These are phyloP conservation scores for Marchantia polymorpha DNA, from an alignment of 225 moss, liverwort and hornwort genomes.

Conservation along the genomic window DNA sequence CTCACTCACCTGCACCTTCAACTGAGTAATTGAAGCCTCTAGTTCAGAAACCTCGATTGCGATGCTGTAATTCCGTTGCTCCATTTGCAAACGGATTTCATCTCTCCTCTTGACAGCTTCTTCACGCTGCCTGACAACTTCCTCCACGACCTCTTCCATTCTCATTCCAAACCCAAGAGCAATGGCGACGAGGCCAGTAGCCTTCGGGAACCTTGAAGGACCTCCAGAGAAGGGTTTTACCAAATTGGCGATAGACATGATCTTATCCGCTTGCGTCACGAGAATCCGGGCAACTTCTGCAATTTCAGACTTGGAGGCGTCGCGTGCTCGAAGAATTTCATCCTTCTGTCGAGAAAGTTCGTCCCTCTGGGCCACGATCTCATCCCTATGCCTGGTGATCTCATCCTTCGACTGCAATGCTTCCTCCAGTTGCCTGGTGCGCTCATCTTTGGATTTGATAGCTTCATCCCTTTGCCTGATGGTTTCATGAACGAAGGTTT, in stretches of 20 bases:
- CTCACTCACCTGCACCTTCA: conserved; percentile 62
- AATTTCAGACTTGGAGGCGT: conserved; percentile 64
- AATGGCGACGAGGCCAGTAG: conserved; percentile 85
- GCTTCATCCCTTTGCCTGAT: conserved; percentile 91
- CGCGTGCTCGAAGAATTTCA: conserved; percentile 51
- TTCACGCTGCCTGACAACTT: conserved; percentile 74
- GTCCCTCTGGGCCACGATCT: conserved; percentile 56
- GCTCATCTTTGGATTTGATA: conserved; percentile 56
- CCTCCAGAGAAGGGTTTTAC: conserved; percentile 79
- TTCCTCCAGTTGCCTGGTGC: conserved; percentile 45
- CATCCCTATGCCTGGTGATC: conserved; percentile 53
- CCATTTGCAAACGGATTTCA: conserved; percentile 75
- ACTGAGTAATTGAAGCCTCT: conserved; percentile 70
- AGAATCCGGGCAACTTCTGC: conserved; percentile 79
- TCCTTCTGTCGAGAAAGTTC: conserved; percentile 58
- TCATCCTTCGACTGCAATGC: conserved; percentile 56
- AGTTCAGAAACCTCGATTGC: conserved; percentile 96
- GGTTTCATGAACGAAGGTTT: conserved; percentile 70
- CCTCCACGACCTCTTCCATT: conserved; percentile 91
- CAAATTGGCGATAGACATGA: conserved; percentile 58
- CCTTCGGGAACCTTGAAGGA: conserved; percentile 64
- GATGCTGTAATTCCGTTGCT: conserved; percentile 80
- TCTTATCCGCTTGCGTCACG: conserved; percentile 72
- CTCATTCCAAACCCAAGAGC: conserved; percentile 92
- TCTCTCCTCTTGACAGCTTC: conserved; percentile 57